Base-by-base conservation (phyloP, 164 flowering plant genomes). In the Kingdonia uniflora region DNA sequence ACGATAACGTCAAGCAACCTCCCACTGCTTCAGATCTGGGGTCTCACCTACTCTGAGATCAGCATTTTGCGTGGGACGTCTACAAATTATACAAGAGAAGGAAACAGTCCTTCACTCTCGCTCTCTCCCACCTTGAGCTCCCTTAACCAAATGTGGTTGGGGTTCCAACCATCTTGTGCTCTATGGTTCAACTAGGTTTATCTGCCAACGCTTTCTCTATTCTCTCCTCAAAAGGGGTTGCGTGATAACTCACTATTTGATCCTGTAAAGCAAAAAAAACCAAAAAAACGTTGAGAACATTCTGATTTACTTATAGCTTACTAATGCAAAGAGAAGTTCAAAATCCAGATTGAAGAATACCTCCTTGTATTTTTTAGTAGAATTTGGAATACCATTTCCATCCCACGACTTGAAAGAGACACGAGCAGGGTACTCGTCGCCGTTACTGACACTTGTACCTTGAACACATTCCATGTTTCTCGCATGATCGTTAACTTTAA, bases 301-400 rank as follows among this genome's bases (percentile, higher is more conserved):
- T 15, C 14, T 14, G 25, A 49, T 29, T 8, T 29, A 42, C 15
- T 21, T 23, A 4, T 6, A 26, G 20, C 17, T 23, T 45, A 0
- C 13, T 10, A 38, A 38, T 24, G 7, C 3, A 6, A 22, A 11
- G 11, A 25, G 35, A 5, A 50, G 25, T 42, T 26, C 21, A 1
- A 42, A n/a, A 52, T 13, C 21, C 19, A 6, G 43, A 35, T 23
- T 29, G 11, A 26, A 40, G 42, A 42, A 11, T 74, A 92, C 99
- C 92, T 88, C 99, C 66, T 82, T 92, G 76, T 88, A 92, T 59
- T 92, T 92, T 52, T 62, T 92, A 12, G 95, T 92, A 47, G 99
- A 79, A 68, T 92, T 92, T 15, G 99, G 99, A 43, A 92, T 92
- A 20, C 99, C 99, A 71, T 92, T 88, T 14, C 99, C 95, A 75